Conservation (phyloP, 352 stramenopile genomes). For the Aphanomyces euteiches region DNA sequence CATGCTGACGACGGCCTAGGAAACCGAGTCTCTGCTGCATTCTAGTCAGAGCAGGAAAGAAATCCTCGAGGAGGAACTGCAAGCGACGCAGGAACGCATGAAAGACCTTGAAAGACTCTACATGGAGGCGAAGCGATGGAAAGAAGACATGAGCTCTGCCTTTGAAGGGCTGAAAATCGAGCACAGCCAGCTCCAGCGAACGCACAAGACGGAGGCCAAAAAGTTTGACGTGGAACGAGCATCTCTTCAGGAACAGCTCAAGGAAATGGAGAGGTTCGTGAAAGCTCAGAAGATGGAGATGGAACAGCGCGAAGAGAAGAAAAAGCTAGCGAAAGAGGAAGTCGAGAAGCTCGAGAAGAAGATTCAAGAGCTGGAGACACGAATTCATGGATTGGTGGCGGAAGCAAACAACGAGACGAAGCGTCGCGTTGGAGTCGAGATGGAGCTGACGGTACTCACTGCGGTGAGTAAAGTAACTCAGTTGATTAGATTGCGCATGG, state of each 20-base stretch:
- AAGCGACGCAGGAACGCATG: slow-evolving; percentile 50
- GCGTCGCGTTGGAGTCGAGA: slow-evolving; percentile 36
- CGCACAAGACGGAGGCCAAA: slow-evolving; percentile 44
- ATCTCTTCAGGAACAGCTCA: slow-evolving; percentile 49
- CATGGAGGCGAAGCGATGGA: slow-evolving; percentile 23
- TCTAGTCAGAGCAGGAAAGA: slow-evolving; percentile 39
- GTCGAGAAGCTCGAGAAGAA: slow-evolving; percentile 40
- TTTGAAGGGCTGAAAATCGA: slow-evolving; percentile 33
- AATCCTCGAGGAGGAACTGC: slow-evolving; percentile 44
- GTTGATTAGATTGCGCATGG: slow-evolving; percentile 39
- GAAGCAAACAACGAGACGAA: slow-evolving; percentile 54
- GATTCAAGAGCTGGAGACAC: slow-evolving; percentile 49
- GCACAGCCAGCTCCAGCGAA: slow-evolving; percentile 50
- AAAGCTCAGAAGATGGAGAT: slow-evolving; percentile 35
- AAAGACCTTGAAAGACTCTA: slow-evolving; percentile 49
- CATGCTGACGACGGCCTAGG: slow-evolving; percentile 3
- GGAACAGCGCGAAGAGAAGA: slow-evolving; percentile 44
- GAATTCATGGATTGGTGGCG: slow-evolving; percentile 49
- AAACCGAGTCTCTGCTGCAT: slow-evolving; percentile 52
- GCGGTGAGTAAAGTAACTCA: not conserved
- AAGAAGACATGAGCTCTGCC: slow-evolving; percentile 9
- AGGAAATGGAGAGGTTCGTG: slow-evolving; percentile 46
- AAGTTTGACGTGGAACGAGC: slow-evolving; percentile 30
- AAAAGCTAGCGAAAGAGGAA: slow-evolving; percentile 41
- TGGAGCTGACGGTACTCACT: slow-evolving; percentile 42